Conservation (phyloP, 1,139 yeast genomes). For the Lodderomyces oxycetoniae region DNA sequence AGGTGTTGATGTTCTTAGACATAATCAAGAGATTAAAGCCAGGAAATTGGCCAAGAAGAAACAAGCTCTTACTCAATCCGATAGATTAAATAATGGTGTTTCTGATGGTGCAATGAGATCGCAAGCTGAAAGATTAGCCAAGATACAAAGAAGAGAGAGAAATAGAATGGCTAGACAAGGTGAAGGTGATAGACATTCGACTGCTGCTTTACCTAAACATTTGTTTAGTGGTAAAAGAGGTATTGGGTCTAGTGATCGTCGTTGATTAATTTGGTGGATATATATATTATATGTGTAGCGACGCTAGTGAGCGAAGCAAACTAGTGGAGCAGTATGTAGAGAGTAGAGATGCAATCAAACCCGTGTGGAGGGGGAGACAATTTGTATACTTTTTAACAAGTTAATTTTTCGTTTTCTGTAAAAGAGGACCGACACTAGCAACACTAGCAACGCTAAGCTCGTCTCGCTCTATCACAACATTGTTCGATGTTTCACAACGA, state of each 20-base stretch:
- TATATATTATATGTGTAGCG: no score
- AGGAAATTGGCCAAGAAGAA: conserved; percentile 45
- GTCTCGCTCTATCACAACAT: no score
- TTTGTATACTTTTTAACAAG: no score
- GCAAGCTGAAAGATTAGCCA: conserved; percentile 83
- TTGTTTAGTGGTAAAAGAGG: conserved; percentile 95
- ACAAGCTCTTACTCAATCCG: conserved; percentile 57
- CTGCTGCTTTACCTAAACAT: conserved; percentile 87
- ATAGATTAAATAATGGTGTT: conserved; percentile 84
- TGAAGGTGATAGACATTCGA: conserved; percentile 90
- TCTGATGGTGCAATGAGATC: conserved; percentile 75
- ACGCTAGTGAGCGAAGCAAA: no score
- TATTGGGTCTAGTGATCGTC: conserved; percentile 78
- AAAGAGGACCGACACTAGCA: no score
- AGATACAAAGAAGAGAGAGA: conserved; percentile 89
- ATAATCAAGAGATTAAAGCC: conserved; percentile 45
- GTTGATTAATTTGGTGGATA: no score
- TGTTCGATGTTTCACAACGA: no score
- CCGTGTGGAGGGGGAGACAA: no score
- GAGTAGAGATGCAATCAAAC: no score
- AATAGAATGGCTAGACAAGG: conserved; percentile 90
- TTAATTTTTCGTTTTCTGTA: no score
- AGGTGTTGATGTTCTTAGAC: conserved; percentile 72
- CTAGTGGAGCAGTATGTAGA: no score
- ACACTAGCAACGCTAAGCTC: no score